A percentile compares a stretch with the other conserved stretches of the same genome.
These are phyloP conservation scores for Aspergillus quadrilineatus DNA, from an alignment of 2,329 filamentous ascomycete species.

Conservation along the genomic window DNA sequence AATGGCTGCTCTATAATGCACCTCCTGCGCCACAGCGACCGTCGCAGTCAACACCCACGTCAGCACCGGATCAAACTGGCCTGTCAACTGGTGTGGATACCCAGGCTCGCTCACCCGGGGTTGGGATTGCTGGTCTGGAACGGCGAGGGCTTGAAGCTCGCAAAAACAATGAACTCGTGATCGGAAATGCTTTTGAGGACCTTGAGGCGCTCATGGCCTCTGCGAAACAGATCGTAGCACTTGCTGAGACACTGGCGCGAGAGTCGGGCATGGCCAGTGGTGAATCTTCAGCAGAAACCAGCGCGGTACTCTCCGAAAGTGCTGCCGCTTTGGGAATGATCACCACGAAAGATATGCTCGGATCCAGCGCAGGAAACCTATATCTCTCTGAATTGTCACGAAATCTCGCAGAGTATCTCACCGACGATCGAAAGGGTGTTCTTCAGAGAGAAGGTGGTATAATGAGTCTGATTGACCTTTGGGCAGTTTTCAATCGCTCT, in stretches of 20 bases:
- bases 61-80: constrained; percentile 30
- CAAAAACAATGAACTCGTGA: constrained; percentile 89
- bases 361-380: constrained; percentile 74
- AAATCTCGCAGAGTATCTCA: constrained; percentile 84
- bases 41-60: constrained; percentile 32
- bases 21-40: constrained; percentile 77
- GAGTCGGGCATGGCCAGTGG: constrained; percentile 61
- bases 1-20: constrained; percentile 90
- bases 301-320: constrained; percentile 74
- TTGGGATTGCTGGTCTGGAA: constrained; percentile 90
- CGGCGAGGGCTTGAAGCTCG: constrained; percentile 78
- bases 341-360: constrained; percentile 93
- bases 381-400: constrained; percentile 86
- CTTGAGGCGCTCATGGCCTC: constrained; percentile 96
- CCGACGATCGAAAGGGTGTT: constrained; percentile 77
- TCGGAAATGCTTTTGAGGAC: constrained; percentile 93
- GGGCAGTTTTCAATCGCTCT: constrained; percentile 92
- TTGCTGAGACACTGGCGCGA: constrained; percentile 82
- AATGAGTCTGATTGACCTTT: constrained; percentile 84
- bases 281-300: constrained; percentile 67
- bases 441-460: constrained; percentile 80
- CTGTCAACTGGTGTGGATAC: constrained; percentile 22
- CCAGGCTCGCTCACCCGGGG: constrained; percentile 55
- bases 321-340: constrained; percentile 80
- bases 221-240: constrained; percentile 89